Conservation (phyloP, 2,329 filamentous ascomycete species). For the Exophiala phaeomuriformis region DNA sequence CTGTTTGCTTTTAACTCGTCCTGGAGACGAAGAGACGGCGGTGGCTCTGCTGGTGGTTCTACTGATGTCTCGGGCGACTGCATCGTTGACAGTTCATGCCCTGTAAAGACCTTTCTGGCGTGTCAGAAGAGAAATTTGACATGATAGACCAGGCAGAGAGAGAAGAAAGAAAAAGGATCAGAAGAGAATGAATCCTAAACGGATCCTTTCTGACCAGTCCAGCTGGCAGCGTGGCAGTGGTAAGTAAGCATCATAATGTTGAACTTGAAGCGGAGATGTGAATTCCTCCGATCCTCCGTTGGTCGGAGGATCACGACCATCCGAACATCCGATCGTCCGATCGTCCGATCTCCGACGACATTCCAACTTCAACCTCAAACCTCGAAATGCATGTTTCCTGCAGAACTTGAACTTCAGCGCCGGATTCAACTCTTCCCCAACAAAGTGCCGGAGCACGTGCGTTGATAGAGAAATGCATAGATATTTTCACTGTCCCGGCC, state of each 20-base stretch:
- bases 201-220: too few species aligned
- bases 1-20: background rate
- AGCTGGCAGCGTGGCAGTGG: background rate
- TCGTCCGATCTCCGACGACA: background rate
- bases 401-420: too few species aligned
- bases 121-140: background rate
- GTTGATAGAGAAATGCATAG: too few species aligned
- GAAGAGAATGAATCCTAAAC: too few species aligned
- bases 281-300: constrained; percentile 4
- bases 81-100: background rate
- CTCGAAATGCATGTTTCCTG: background rate
- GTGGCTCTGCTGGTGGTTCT: background rate
- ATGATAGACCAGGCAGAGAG: too few species aligned
- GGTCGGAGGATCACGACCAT: background rate
- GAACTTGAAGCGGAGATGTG: background rate
- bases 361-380: background rate
- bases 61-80: background rate
- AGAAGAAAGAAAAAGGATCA: too few species aligned
- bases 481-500: too few species aligned
- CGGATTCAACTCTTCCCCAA: too few species aligned
- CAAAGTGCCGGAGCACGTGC: too few species aligned
- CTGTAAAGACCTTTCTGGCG: background rate
- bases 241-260: constrained; percentile 16
- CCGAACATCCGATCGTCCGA: background rate
- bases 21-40: background rate